Evolutionary conservation across 495 filamentous ascomycete species (phyloP).

Genomic region (Platismatia glauca): DNA sequence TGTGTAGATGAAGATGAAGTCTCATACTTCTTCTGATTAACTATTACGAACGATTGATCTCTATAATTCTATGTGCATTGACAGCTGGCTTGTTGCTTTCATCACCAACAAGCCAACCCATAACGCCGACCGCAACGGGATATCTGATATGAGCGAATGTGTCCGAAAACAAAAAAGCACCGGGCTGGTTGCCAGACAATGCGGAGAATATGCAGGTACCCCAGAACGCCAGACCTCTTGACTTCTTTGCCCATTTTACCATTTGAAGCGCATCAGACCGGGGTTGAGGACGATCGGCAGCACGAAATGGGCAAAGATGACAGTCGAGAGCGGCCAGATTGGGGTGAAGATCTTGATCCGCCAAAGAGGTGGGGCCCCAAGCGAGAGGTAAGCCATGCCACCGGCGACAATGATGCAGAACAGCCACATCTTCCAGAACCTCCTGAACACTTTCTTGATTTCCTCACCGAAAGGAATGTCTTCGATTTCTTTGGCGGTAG

Average conservation of each 20-base stretch:
- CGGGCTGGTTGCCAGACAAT: neutral
- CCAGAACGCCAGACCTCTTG: neutral
- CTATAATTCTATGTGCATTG: conserved; percentile 2
- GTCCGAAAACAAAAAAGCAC: conserved; percentile 2
- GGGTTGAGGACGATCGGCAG: conserved; percentile 56
- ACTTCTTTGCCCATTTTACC: conserved; percentile 29
- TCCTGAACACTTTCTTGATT: conserved; percentile 44
- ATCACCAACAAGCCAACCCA: neutral
- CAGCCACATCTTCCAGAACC: conserved; percentile 52
- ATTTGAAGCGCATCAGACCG: conserved; percentile 58
- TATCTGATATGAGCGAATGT: neutral
- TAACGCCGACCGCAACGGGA: neutral
- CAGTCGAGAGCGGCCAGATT: conserved; percentile 47
- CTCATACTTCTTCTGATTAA: conserved; percentile 1
- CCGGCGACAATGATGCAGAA: conserved; percentile 40
- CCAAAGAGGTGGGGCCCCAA: conserved; percentile 44
- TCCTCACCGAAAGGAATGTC: conserved; percentile 53
- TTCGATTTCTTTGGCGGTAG: conserved; percentile 50
- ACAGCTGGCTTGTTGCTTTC: neutral
- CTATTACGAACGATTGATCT: neutral
- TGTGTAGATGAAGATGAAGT: neutral
- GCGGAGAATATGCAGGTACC: neutral
- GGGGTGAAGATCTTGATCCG: conserved; percentile 47
- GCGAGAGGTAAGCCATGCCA: conserved; percentile 38
- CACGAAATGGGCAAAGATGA: conserved; percentile 48